Conservation (phyloP, 139 green algal species). For the Astrephomene gubernaculifera region DNA sequence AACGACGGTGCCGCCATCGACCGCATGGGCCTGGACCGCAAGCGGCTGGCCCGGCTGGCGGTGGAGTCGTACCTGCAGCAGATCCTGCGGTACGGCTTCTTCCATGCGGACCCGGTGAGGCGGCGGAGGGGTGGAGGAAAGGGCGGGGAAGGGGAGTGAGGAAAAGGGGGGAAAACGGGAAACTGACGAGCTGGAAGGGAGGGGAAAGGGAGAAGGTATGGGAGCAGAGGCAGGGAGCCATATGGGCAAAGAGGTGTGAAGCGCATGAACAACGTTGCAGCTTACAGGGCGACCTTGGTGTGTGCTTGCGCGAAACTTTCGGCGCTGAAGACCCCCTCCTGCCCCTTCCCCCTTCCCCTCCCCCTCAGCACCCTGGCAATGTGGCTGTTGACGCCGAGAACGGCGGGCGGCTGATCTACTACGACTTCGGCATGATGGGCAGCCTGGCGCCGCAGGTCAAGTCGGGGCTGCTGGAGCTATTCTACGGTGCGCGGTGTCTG, state of each 20-base stretch:
- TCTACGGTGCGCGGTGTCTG: conserved; percentile 94
- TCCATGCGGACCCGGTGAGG: conserved; percentile 55
- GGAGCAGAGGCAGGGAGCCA: too few relatives aligned
- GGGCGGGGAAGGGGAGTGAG: background rate
- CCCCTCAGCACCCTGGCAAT: conserved; percentile 96
- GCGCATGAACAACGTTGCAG: too few relatives aligned
- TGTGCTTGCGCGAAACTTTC: too few relatives aligned
- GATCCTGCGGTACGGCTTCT: conserved; percentile 69
- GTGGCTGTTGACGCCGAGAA: conserved; percentile 89
- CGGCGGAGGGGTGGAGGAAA: background rate
- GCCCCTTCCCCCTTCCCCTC: conserved; percentile 85
- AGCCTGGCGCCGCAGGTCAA: conserved; percentile 43
- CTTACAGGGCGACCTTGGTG: too few relatives aligned
- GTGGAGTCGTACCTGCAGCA: conserved; percentile 68
- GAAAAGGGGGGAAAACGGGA: background rate
- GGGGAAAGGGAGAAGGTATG: too few relatives aligned
- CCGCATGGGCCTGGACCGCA: conserved; percentile 86
- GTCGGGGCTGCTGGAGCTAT: conserved; percentile 94
- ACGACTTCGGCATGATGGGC: conserved; percentile 98
- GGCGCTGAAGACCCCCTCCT: too few relatives aligned
- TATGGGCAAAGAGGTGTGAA: too few relatives aligned
- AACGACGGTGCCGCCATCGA: conserved; percentile 89
- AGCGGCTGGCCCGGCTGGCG: conserved; percentile 81
- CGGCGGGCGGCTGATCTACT: conserved; percentile 89
- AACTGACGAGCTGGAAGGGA: too few relatives aligned